Base-by-base conservation (phyloP, 345 rosid species). In the Eucalyptus polybractea region DNA sequence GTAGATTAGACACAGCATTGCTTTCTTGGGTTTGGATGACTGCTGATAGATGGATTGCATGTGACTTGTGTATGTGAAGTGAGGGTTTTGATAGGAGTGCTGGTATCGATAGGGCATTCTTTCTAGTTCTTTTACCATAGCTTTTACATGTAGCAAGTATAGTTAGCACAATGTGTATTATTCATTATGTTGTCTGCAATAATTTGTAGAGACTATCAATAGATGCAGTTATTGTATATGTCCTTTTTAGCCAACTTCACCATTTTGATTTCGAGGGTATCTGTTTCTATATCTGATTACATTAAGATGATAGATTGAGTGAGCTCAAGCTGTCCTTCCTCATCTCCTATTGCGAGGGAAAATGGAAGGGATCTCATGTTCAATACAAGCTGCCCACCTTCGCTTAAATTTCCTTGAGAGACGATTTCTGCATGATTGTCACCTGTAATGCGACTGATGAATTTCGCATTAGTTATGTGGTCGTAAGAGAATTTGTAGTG, bases 31-130 rank as follows among this genome's bases (percentile, higher is more conserved):
- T 86, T 91, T 65, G 87, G 90, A 87, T 49, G 80, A 86, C 89
- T 31, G 47, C 62, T 62, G 88, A 89, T 58, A 50, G 56, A 56
- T 89, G 88, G 89, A 87, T 65, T 80, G 88, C 83, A 89, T 88
- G 29, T 88, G 45, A n/a, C 87, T 90, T 47, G 69, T 29, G 45
- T 40, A 49, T 88, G 90, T 80, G 42, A 76, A 80, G 88, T 89
- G 85, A 88, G 87, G 51, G 76, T 87, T 91, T 90, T 91, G 50
- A 87, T 90, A 92, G 93, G 89, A 89, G 88, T 88, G 88, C 90
- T 92, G 91, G 90, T 50, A 88, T 89, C 88, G 50, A 90, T 88
- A 91, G 92, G 86, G 88, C 92, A 94, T 94, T 92, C 95, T 92
- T 94, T 93, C 90, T 65, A 80, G 88, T 87, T 31, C 62, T 90